Percentiles rank a stretch among this genome's conserved stretches.
Conservation (phyloP, 2,329 filamentous ascomycete genomes). For the Ascochyta viciae-villosae region DNA sequence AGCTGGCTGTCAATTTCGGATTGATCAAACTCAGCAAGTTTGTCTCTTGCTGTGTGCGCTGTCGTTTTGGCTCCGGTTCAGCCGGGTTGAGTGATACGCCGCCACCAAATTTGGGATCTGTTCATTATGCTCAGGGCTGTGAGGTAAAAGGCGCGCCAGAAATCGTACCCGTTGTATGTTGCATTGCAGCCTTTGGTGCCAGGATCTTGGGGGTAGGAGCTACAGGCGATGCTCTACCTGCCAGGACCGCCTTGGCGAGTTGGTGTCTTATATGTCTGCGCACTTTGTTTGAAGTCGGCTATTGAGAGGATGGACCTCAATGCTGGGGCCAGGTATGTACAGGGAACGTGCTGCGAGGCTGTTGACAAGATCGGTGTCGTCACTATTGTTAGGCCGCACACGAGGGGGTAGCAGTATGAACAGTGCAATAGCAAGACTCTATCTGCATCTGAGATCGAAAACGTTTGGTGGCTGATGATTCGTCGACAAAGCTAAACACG, state of each 20-base stretch:
- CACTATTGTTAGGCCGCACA: neutral
- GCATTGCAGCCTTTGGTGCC: neutral
- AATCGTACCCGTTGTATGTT: constrained; percentile 5
- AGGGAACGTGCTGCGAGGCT: neutral
- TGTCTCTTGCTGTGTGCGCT: constrained; percentile 16
- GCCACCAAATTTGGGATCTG: neutral
- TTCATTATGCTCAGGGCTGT: neutral
- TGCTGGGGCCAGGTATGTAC: neutral
- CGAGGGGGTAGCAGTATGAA: neutral
- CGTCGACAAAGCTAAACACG: neutral
- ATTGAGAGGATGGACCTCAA: neutral
- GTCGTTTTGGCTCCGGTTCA: constrained; percentile 2
- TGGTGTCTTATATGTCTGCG: neutral
- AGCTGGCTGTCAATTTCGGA: constrained; percentile 6
- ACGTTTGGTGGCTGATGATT: neutral
- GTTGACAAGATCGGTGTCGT: neutral
- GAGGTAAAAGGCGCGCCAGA: neutral
- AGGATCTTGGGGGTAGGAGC: neutral
- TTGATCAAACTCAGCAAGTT: constrained; percentile 16
- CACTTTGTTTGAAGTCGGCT: neutral
- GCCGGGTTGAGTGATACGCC: neutral
- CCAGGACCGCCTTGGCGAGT: neutral
- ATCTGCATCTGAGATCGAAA: neutral
- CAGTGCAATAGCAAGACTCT: neutral
- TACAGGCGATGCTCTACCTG: neutral